Base-by-base conservation (phyloP, 116 monocot species). In the Posidonia oceanica region DNA sequence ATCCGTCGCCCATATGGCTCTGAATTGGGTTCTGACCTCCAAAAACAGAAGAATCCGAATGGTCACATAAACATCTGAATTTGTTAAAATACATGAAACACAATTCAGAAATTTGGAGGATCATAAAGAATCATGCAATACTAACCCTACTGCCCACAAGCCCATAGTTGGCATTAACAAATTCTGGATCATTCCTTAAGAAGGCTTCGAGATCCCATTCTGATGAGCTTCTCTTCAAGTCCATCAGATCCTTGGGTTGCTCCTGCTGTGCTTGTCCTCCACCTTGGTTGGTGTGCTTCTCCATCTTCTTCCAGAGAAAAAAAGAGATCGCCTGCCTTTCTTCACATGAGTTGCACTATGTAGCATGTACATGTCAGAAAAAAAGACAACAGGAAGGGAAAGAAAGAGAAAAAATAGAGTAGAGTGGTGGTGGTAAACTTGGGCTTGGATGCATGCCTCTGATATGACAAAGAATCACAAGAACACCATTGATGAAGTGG, bases 151-250 rank as follows among this genome's bases (percentile, higher is more conserved):
- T 70, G 36, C 8, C 70, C 0, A 70, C 37, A 54, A 58, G 57
- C 15, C 70, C 70, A 56, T 57, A 70, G 14, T 38, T 38, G 44
- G 75, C 4, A 36, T 29, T 3, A 41, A 54, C 15, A 6, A 70
- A 36, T 3, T 77, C 70, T 14, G 18, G 57, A 59, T 67, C 58
- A 23, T 51, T 37, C 20, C 57, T 41, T 6, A 80, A 55, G 52
- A 80, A 75, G 15, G 68, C 70, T 10, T 81, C 81, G 14, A 77
- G 37, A 62, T 81, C 77, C 73, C 63, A 81, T 29, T 81, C 81
- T 6, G 81, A 77, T 18, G 55, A 53, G 77, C 65, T 81, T 73
- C 73, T 77, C 77, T 77, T 81, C 81, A 81, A 70, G 66, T 60
- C 72, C 40, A 15, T 6, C 61, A 68, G 36, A 12, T 59, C 56